Conservation (phyloP, 805 yeast species). For the Yamadazyma takamatsuzukensis region DNA sequence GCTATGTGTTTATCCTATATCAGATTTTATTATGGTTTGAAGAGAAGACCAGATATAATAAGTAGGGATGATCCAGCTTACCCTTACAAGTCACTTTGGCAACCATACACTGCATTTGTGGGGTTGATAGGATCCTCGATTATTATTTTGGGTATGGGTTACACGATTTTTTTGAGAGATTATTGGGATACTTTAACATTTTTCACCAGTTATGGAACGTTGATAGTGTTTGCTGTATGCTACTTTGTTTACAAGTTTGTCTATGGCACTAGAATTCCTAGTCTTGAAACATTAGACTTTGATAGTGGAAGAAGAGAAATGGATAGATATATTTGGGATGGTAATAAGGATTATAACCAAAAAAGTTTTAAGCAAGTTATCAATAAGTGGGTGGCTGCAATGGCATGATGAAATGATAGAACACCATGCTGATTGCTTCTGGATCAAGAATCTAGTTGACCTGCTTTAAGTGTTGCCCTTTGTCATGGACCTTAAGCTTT, state of each 20-base stretch:
- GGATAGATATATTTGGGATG: slow-evolving; percentile 80
- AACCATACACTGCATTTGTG: slow-evolving; percentile 63
- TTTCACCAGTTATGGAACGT: slow-evolving; percentile 62
- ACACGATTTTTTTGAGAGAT: slow-evolving; percentile 52
- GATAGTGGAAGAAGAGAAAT: slow-evolving; percentile 83
- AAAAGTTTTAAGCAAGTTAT: slow-evolving; percentile 29
- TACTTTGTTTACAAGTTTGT: slow-evolving; percentile 55
- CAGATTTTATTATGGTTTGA: slow-evolving; percentile 61
- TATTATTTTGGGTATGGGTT: slow-evolving; percentile 57
- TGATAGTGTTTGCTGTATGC: slow-evolving; percentile 48
- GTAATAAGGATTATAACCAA: slow-evolving; percentile 47
- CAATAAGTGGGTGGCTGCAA: slow-evolving; percentile 28
- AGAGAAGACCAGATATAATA: slow-evolving; percentile 59
- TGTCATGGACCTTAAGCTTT: background rate
- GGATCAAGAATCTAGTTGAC: background rate
- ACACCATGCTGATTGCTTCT: too few species aligned
- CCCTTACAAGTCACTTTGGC: slow-evolving; percentile 68
- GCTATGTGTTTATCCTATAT: slow-evolving; percentile 65
- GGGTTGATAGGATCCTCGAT: slow-evolving; percentile 54
- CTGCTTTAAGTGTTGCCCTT: background rate
- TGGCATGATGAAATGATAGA: slow-evolving; percentile 31
- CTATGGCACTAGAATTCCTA: slow-evolving; percentile 60
- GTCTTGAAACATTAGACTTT: slow-evolving; percentile 71
- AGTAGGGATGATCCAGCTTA: slow-evolving; percentile 59
- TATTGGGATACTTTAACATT: slow-evolving; percentile 61